Evolutionary conservation across 2,329 filamentous ascomycete species (phyloP), one percentile per base, ranked within the genome.

Genomic region (Ceratocystis destructans): DNA sequence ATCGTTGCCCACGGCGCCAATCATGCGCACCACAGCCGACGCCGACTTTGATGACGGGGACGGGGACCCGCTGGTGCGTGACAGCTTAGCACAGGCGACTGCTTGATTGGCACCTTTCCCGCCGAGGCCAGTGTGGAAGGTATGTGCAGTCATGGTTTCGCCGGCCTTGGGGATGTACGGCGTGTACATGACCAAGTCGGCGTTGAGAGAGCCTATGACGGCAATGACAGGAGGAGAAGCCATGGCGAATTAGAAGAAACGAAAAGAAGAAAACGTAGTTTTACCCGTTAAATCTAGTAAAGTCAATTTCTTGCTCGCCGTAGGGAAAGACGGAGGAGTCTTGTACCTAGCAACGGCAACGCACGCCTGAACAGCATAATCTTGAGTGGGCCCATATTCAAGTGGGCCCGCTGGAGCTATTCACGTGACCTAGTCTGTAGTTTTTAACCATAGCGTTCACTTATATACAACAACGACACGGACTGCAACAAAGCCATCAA

Each of bases 71-170:
- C 17, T 68, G 2, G 28, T 67, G 20, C 66, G 76, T 1, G 84
- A 86, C 8, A 87, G 77, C 12, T 86, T 82, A 20, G 67, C 67
- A 71, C 82, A 85, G 6, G 86, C 85, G 46, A 89, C 85, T 2
- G 86, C 87, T 76, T 90, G 87, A 73, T 90, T 90, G 44, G 87
- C 87, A 55, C 87, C 87, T 76, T 90, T 90, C 17, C 88, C 87
- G 61, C 87, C 88, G 31, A 68, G 46, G 1, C 66, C 66, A 3
- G 64, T 66, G 37, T 66, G 53, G 48, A 69, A 83, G 80, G 82
- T 87, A 68, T 80, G 79, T 41, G 85, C 81, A 12, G 83, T 86
- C 8, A 90, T 77, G 0, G 87, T 90, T 73, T 90, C 87, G 64
- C 87, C 88, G 1, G 82, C 80, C 1, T 77, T 76, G 0, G 87